phyloP scores from a whole-genome alignment of 257 asterid genomes.

The Scutellaria baicalensis region DNA sequence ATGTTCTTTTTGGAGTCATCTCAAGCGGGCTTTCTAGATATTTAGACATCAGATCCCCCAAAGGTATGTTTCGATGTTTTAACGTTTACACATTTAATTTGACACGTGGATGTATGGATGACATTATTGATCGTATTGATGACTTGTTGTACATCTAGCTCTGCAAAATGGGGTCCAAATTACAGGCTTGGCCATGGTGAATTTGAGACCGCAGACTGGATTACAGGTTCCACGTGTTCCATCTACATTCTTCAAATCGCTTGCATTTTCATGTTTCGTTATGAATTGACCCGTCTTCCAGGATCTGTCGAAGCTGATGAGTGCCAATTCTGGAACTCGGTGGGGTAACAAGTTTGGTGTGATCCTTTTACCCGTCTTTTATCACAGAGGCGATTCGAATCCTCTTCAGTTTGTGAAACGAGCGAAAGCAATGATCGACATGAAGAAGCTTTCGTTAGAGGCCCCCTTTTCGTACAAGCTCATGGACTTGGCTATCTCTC shows the following conservation, averaged over 20 bases:
- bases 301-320: conserved; percentile 50
- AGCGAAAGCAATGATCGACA: conserved; percentile 71
- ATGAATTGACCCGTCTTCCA: conserved; percentile 8
- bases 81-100: too few species aligned
- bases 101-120: too few species aligned
- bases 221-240: conserved; percentile 37
- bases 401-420: conserved; percentile 54
- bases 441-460: conserved; percentile 71
- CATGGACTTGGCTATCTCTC: conserved; percentile 30
- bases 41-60: conserved; percentile 38
- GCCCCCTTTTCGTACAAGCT: conserved; percentile 56
- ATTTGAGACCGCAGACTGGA: conserved; percentile 62
- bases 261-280: not conserved
- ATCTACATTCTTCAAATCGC: not conserved
- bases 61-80: conserved; percentile 33
- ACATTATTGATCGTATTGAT: too few species aligned
- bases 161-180: conserved; percentile 47
- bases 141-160: too few species aligned
- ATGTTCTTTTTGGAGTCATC: conserved; percentile 69
- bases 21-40: conserved; percentile 68
- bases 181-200: conserved; percentile 80
- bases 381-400: conserved; percentile 33
- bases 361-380: conserved; percentile 55
- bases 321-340: conserved; percentile 8
- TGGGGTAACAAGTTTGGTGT: conserved; percentile 82